phyloP scores from a whole-genome alignment of 805 yeast genomes.

The Schwanniomyces pseudopolymorphus region DNA sequence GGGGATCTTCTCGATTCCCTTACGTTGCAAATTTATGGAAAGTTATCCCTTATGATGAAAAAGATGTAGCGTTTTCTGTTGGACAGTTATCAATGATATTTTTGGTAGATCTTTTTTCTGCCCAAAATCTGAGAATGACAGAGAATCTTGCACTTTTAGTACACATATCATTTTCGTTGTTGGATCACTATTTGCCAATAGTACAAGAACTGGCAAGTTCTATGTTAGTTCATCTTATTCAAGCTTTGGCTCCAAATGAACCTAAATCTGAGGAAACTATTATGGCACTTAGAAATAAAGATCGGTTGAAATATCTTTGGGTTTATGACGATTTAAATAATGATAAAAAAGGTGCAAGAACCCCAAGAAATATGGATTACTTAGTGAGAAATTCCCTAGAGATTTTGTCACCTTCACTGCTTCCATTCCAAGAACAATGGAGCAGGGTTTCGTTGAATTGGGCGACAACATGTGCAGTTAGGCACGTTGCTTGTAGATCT shows the following conservation, averaged over 20 bases:
- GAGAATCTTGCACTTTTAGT: conserved; percentile 67
- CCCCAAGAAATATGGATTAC: conserved; percentile 82
- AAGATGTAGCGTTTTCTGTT: conserved; percentile 77
- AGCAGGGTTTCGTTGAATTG: conserved; percentile 77
- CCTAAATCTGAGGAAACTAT: conserved; percentile 59
- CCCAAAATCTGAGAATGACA: conserved; percentile 61
- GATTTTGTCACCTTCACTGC: conserved; percentile 47
- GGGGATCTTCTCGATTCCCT: conserved; percentile 44
- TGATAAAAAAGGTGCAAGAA: conserved; percentile 73
- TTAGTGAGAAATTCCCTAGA: conserved; percentile 63
- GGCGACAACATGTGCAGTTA: conserved; percentile 97
- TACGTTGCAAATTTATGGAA: conserved; percentile 73
- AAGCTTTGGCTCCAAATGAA: conserved; percentile 55
- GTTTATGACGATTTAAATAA: conserved; percentile 79
- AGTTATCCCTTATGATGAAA: conserved; percentile 51
- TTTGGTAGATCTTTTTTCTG: conserved; percentile 73
- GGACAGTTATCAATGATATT: conserved; percentile 87
- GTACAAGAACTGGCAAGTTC: conserved; percentile 85
- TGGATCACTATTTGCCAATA: conserved; percentile 83
- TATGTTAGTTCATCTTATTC: conserved; percentile 69
- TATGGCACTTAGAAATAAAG: conserved; percentile 54
- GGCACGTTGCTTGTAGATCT: conserved; percentile 95
- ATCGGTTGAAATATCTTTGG: conserved; percentile 58
- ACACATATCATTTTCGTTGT: conserved; percentile 74
- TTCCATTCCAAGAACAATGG: conserved; percentile 78